Evolutionary conservation across 768 basidiomycete genomes (phyloP).

Genomic region (Dioszegia aurantiaca): DNA sequence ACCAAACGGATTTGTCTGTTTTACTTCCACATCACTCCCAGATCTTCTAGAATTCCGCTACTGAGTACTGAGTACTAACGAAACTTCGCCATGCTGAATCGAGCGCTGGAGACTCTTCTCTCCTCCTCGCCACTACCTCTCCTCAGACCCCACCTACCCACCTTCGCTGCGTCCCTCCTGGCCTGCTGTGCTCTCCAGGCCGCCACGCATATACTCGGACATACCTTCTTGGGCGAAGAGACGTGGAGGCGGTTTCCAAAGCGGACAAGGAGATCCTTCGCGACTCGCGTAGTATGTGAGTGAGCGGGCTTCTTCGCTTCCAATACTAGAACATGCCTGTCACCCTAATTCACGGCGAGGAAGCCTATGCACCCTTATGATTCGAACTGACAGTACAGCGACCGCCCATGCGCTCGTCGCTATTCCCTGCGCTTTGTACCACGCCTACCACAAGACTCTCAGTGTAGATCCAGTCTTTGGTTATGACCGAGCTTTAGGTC

Average conservation of each 20-base stretch:
- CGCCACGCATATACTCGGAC: conserved; percentile 21
- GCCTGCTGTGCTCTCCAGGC: conserved; percentile 22
- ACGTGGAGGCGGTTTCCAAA: conserved; percentile 23
- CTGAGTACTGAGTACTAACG: too few species aligned
- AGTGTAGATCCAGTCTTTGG: conserved; percentile 70
- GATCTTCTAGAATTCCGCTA: too few species aligned
- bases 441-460: conserved; percentile 58
- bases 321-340: too few species aligned
- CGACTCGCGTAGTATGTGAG: conserved; percentile 2
- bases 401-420: conserved; percentile 69
- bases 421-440: conserved; percentile 63
- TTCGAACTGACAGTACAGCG: too few species aligned
- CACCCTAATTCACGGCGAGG: too few species aligned
- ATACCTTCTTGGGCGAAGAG: conserved; percentile 1
- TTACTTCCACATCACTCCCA: too few species aligned
- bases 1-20: too few species aligned
- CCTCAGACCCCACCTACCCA: conserved; percentile 33
- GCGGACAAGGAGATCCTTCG: conserved; percentile 1
- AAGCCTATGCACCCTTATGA: too few species aligned
- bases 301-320: too few species aligned
- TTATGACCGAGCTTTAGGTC: conserved; percentile 63
- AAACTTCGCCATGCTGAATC: too few species aligned
- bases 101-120: too few species aligned
- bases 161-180: conserved; percentile 19
- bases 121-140: conserved; percentile 28